phyloP scores from a whole-genome alignment of 805 yeast species.

The Hanseniaspora taiwanica region DNA sequence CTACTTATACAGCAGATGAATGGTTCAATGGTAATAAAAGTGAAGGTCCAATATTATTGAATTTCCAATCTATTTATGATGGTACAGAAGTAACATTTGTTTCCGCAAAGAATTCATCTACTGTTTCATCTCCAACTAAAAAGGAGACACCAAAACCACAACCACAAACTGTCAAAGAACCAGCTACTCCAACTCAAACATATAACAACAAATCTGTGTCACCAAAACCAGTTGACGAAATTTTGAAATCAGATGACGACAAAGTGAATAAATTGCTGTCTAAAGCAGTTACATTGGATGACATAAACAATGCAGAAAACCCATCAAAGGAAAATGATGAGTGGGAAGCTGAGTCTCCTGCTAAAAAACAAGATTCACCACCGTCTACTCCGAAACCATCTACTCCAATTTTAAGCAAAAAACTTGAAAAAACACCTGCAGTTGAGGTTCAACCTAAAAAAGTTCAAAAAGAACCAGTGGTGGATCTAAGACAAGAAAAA shows the following conservation, averaged over 20 bases:
- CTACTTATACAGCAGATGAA: slow-evolving; percentile 70
- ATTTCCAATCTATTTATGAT: slow-evolving; percentile 69
- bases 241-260: slow-evolving; percentile 15
- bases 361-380: not conserved
- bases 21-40: slow-evolving; percentile 69
- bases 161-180: slow-evolving; percentile 12
- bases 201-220: not conserved
- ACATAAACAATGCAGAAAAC: slow-evolving; percentile 21
- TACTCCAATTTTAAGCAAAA: too few species aligned
- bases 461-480: slow-evolving; percentile 1
- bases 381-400: not conserved
- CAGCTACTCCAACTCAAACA: slow-evolving; percentile 7
- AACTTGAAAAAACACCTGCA: not conserved
- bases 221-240: slow-evolving; percentile 12
- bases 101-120: slow-evolving; percentile 26
- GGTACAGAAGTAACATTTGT: slow-evolving; percentile 45
- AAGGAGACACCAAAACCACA: slow-evolving; percentile 26
- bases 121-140: slow-evolving; percentile 15
- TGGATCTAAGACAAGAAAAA: slow-evolving; percentile 10
- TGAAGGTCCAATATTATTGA: slow-evolving; percentile 70
- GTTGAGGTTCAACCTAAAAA: not conserved
- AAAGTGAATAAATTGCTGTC: slow-evolving; percentile 18
- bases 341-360: slow-evolving; percentile 4
- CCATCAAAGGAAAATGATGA: slow-evolving; percentile 22
- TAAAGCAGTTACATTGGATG: slow-evolving; percentile 19